phyloP scores from a whole-genome alignment of 352 stramenopile species.

The Phytophthora hybrid region DNA sequence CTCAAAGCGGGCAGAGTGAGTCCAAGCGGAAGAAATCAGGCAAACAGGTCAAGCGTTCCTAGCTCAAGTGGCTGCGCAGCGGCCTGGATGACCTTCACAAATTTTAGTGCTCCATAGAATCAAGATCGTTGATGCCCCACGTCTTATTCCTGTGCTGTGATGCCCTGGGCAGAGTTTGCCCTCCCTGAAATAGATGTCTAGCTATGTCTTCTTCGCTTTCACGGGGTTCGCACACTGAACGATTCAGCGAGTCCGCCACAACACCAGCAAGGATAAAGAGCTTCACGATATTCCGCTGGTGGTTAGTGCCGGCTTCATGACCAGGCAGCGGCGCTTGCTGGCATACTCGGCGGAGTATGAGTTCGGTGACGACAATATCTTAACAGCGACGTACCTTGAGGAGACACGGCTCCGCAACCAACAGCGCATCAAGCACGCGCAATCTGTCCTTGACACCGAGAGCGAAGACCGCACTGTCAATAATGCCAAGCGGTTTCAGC shows the following conservation, averaged over 20 bases:
- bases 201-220: not conserved
- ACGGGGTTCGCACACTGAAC: not conserved
- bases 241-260: not conserved
- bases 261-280: constrained; percentile 2
- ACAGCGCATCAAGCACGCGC: constrained; percentile 53
- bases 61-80: not conserved
- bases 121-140: too few relatives aligned
- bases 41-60: constrained; percentile 14
- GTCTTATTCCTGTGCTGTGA: too few relatives aligned
- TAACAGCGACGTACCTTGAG: constrained; percentile 61
- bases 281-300: not conserved
- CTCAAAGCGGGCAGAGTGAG: not conserved
- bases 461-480: constrained; percentile 43
- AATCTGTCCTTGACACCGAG: constrained; percentile 45
- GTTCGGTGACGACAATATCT: constrained; percentile 67
- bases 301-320: constrained; percentile 42
- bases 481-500: constrained; percentile 66
- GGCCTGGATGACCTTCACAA: too few relatives aligned
- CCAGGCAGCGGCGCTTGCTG: constrained; percentile 54
- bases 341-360: constrained; percentile 73
- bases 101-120: too few relatives aligned
- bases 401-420: constrained; percentile 57
- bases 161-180: not conserved
- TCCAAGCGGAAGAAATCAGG: constrained; percentile 8
- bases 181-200: constrained; percentile 3